Percentiles rank a stretch among this genome's conserved stretches.
Conservation (phyloP, 2,329 filamentous ascomycete genomes). For the Alternaria triticimaculans region DNA sequence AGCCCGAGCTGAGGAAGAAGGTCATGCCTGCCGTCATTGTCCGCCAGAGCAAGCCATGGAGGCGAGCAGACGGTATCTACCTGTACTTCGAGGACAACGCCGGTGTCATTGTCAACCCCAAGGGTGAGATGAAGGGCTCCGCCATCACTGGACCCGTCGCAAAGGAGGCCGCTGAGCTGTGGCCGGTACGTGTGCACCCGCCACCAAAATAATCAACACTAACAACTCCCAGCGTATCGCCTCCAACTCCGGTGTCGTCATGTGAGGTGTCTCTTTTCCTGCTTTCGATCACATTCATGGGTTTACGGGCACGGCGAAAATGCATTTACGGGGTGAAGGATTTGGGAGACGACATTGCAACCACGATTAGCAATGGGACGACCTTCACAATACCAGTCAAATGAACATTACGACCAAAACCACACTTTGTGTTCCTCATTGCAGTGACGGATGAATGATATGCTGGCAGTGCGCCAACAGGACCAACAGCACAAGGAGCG, state of each 20-base stretch:
- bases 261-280: slow-evolving; percentile 70
- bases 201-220: slow-evolving; percentile 25
- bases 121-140: slow-evolving; percentile 99
- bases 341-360: slow-evolving; percentile 45
- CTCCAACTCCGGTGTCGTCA: slow-evolving; percentile 99
- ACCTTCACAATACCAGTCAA: slow-evolving; percentile 45
- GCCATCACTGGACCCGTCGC: slow-evolving; percentile 99
- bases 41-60: slow-evolving; percentile 99
- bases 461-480: not conserved
- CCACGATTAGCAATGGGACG: slow-evolving; percentile 44
- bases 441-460: slow-evolving; percentile 7
- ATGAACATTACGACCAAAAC: slow-evolving; percentile 41
- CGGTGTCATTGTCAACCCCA: slow-evolving; percentile 99
- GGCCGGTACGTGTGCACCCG: slow-evolving; percentile 74
- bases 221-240: slow-evolving; percentile 81
- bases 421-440: not conserved
- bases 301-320: slow-evolving; percentile 49
- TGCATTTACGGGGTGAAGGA: slow-evolving; percentile 49
- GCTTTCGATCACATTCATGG: slow-evolving; percentile 49
- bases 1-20: slow-evolving; percentile 99
- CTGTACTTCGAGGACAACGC: slow-evolving; percentile 99
- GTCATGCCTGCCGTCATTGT: slow-evolving; percentile 99
- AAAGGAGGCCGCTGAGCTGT: slow-evolving; percentile 99
- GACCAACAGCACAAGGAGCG: not conserved
- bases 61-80: slow-evolving; percentile 97